Evolutionary conservation across 2,329 filamentous ascomycete genomes (phyloP), one percentile per base, ranked within the genome.

Genomic region (Xylariaceae sp.): DNA sequence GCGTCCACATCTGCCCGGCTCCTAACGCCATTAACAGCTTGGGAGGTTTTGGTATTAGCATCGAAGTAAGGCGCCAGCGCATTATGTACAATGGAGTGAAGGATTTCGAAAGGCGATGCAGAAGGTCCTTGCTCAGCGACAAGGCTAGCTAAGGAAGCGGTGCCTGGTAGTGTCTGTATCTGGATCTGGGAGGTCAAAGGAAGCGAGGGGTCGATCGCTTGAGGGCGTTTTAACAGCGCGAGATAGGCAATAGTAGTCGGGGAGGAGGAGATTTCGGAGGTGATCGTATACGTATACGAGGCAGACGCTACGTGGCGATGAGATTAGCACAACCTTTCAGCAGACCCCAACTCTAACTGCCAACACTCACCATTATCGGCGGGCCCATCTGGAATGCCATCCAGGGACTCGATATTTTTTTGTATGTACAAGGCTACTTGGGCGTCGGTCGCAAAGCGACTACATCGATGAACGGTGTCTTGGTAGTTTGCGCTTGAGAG

Each of bases 61-160:
- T 99, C 94, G 73, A 99, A 99, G 76, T 97, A 98, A 34, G 96
- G 95, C 68, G 91, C 92, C 71, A 99, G 81, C 65, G 91, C 92
- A 73, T 92, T 89, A 75, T 96, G 93, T 65, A 99, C 86, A 68
- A 96, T 85, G 56, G 94, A 92, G 77, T 97, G 92, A 61, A 99
- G 81, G 67, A 94, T 89, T 76, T 98, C 94, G 76, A 92, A 97
- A 3, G 94, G 92, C 41, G 93, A 96, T 53, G 88, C 80, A 23
- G 87, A 82, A 54, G 87, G 83, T 56, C 87, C 88, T 73, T 92
- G 89, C 66, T 91, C 87, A 65, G 87, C 82, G 60, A 85, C 81
- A 48, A 84, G 79, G 65, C 84, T 86, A 67, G 85, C 87, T 58
- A 89, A 81, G 61, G 87, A 86, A 50, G 89, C 89, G 59, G 89